These are phyloP conservation scores for Didymosphaeria variabile DNA, from an alignment of 2,329 filamentous ascomycete genomes.

Conservation along the genomic window DNA sequence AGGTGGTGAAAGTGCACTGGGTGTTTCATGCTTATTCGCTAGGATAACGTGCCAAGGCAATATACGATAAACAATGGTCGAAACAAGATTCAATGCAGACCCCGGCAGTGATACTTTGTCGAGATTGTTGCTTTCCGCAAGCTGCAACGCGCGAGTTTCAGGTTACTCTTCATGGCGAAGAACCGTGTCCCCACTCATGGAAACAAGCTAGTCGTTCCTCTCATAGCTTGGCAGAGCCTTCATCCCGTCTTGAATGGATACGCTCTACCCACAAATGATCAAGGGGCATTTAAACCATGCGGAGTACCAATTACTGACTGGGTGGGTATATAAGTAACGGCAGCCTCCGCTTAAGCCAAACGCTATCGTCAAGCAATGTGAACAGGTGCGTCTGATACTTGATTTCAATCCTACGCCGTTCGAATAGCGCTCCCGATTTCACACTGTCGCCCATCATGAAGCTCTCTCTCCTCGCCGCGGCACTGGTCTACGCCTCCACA, in stretches of 20 bases:
- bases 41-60: conserved; percentile 19
- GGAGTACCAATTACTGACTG: neutral
- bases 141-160: conserved; percentile 10
- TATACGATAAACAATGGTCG: conserved; percentile 21
- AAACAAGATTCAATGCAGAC: conserved; percentile 1
- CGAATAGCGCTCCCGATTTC: neutral
- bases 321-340: neutral
- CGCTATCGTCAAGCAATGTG: neutral
- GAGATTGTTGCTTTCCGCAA: conserved; percentile 5
- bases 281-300: neutral
- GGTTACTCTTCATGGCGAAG: neutral
- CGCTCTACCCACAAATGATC: neutral
- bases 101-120: neutral
- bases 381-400: neutral
- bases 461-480: conserved; percentile 28
- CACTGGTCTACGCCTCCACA: conserved; percentile 30
- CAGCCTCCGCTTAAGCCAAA: neutral
- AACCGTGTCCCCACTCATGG: conserved; percentile 2
- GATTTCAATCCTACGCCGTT: too few species aligned
- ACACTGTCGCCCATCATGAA: conserved; percentile 27
- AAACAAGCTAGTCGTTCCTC: neutral
- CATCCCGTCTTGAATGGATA: neutral
- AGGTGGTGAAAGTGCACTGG: neutral
- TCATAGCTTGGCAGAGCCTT: neutral
- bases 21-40: neutral